phyloP scores from a whole-genome alignment of 2,329 filamentous ascomycete genomes.

The Furcasterigmium sp. region DNA sequence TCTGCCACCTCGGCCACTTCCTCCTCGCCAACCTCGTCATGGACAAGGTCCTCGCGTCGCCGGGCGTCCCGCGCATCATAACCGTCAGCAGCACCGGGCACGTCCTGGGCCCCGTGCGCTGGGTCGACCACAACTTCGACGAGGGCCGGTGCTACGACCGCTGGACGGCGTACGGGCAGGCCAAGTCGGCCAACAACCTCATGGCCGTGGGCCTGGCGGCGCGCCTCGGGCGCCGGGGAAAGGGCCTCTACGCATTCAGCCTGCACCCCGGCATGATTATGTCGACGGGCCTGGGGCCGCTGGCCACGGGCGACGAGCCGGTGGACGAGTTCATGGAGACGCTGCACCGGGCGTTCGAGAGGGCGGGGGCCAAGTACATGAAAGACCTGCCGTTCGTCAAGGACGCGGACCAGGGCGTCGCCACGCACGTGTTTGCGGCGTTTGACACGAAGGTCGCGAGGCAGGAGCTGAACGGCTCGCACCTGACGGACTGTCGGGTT shows the following conservation, averaged over 20 bases:
- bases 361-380: conserved; percentile 14
- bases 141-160: conserved; percentile 15
- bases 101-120: conserved; percentile 32
- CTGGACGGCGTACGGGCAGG: conserved; percentile 19
- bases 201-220: conserved; percentile 23
- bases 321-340: not conserved
- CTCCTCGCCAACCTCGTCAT: conserved; percentile 32
- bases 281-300: conserved; percentile 7
- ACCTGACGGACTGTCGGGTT: conserved; percentile 21
- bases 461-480: conserved; percentile 17
- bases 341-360: conserved; percentile 16
- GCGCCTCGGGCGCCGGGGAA: conserved; percentile 20
- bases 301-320: too few relatives aligned
- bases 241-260: conserved; percentile 21
- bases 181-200: conserved; percentile 23
- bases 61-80: conserved; percentile 27
- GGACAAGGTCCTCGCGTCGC: conserved; percentile 19
- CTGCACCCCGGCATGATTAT: conserved; percentile 25
- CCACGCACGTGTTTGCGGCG: conserved; percentile 24
- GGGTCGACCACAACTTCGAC: conserved; percentile 37
- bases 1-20: conserved; percentile 32
- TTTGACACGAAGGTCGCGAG: conserved; percentile 16
- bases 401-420: conserved; percentile 22
- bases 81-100: conserved; percentile 39
- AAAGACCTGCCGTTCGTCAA: conserved; percentile 10